Evolutionary conservation across 768 basidiomycete genomes (phyloP).

Genomic region (Hygrophorus pudorinus): DNA sequence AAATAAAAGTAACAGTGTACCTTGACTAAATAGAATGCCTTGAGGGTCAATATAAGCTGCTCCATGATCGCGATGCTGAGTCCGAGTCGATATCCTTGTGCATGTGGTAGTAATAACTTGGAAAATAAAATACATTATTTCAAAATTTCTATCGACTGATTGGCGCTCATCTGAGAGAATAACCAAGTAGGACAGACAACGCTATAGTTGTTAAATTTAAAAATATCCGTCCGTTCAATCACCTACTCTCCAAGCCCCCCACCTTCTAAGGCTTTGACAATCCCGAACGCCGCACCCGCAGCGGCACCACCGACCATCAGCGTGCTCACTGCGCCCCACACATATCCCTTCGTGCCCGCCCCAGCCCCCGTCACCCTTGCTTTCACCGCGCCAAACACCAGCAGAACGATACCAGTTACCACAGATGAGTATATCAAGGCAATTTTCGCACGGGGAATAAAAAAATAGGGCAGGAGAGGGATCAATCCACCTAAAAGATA

Average conservation of each 20-base stretch:
- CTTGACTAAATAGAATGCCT: no score
- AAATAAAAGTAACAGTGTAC: no score
- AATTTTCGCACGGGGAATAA: slow-evolving; percentile 58
- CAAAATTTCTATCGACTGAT: no score
- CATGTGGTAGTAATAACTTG: no score
- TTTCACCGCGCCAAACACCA: slow-evolving; percentile 89
- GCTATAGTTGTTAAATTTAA: no score
- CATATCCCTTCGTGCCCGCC: slow-evolving; percentile 50
- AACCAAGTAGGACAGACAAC: no score
- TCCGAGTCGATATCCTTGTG: no score
- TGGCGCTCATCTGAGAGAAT: no score
- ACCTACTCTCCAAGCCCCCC: slow-evolving; percentile 1
- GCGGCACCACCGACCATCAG: slow-evolving; percentile 85
- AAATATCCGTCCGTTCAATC: no score
- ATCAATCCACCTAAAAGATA: slow-evolving; percentile 92
- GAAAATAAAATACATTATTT: no score
- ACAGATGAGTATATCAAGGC: slow-evolving; percentile 67
- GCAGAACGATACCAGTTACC: slow-evolving; percentile 75
- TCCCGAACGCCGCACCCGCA: slow-evolving; percentile 57
- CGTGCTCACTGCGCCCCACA: slow-evolving; percentile 84
- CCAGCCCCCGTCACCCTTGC: slow-evolving; percentile 82
- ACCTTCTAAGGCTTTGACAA: slow-evolving; percentile 40
- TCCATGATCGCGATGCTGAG: no score
- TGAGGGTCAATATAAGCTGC: no score
- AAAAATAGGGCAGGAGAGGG: slow-evolving; percentile 90